phyloP scores from a whole-genome alignment of 345 rosid species.

The Garcia nutans region DNA sequence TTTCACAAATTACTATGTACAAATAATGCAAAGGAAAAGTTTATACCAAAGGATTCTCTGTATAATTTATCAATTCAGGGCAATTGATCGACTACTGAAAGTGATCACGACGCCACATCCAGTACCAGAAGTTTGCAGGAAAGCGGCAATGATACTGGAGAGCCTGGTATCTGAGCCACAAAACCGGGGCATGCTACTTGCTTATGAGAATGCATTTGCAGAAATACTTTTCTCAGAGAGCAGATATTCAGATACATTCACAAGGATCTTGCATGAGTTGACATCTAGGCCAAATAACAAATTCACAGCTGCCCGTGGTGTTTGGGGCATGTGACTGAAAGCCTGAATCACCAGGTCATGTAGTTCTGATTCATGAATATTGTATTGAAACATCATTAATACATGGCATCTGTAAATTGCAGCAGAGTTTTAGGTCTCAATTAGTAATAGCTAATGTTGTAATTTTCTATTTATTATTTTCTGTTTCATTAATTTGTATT shows the following conservation, averaged over 20 bases:
- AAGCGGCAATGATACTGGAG: conserved; percentile 93
- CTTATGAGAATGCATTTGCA: conserved; percentile 88
- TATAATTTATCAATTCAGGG: conserved; percentile 51
- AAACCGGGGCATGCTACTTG: conserved; percentile 66
- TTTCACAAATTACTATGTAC: not conserved
- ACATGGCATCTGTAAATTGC: conserved; percentile 10
- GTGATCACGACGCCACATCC: conserved; percentile 86
- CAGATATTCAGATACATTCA: conserved; percentile 82
- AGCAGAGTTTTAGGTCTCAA: not conserved
- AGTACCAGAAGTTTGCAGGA: conserved; percentile 89
- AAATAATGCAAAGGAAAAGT: not conserved
- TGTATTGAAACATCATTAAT: not conserved
- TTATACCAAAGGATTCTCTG: not conserved
- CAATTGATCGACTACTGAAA: conserved; percentile 82
- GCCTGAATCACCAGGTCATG: conserved; percentile 1
- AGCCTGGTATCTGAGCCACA: conserved; percentile 92
- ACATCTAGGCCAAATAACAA: conserved; percentile 91
- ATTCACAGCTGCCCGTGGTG: conserved; percentile 73
- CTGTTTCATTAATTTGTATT: not conserved
- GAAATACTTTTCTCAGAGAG: conserved; percentile 85
- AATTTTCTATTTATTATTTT: not conserved
- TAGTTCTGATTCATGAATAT: conserved; percentile 4
- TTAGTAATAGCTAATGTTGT: not conserved
- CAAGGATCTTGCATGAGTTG: conserved; percentile 84
- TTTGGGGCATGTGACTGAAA: conserved; percentile 77